A percentile compares a stretch with the other conserved stretches of the same genome.
Evolutionary conservation across 2,329 filamentous ascomycete genomes (phyloP).

Genomic region (Amauroascus verrucosus): DNA sequence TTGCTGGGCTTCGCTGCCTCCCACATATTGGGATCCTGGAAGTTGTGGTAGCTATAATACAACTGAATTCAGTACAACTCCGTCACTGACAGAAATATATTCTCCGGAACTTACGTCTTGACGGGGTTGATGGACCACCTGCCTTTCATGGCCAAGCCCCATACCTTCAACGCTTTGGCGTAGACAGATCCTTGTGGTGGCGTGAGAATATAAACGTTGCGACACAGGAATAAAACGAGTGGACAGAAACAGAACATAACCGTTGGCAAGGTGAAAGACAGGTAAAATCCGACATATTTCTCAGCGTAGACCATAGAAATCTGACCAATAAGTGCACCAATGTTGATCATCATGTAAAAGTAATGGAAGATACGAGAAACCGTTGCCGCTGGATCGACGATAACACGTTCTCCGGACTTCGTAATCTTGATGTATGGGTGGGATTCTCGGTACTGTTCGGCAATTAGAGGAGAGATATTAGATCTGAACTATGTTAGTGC

Average conservation of each 20-base stretch:
- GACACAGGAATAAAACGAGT: slow-evolving; percentile 48
- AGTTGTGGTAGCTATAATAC: slow-evolving; percentile 30
- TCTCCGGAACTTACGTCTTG: slow-evolving; percentile 37
- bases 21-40: slow-evolving; percentile 53
- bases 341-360: slow-evolving; percentile 62
- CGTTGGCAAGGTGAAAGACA: slow-evolving; percentile 59
- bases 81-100: not conserved
- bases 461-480: slow-evolving; percentile 63
- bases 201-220: slow-evolving; percentile 52
- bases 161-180: slow-evolving; percentile 54
- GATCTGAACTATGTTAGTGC: slow-evolving; percentile 27
- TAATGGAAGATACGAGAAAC: slow-evolving; percentile 58
- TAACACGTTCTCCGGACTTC: slow-evolving; percentile 54
- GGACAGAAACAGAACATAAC: slow-evolving; percentile 54
- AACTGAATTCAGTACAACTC: not conserved
- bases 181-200: slow-evolving; percentile 64
- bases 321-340: slow-evolving; percentile 53
- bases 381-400: slow-evolving; percentile 60
- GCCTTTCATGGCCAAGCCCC: slow-evolving; percentile 52
- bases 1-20: slow-evolving; percentile 58
- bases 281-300: slow-evolving; percentile 67
- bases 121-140: slow-evolving; percentile 54
- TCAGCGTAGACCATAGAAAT: slow-evolving; percentile 63
- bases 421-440: slow-evolving; percentile 48
- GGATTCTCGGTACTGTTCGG: slow-evolving; percentile 56